Base-by-base conservation (phyloP, 257 asterid species). In the Cynanchum wilfordii region DNA sequence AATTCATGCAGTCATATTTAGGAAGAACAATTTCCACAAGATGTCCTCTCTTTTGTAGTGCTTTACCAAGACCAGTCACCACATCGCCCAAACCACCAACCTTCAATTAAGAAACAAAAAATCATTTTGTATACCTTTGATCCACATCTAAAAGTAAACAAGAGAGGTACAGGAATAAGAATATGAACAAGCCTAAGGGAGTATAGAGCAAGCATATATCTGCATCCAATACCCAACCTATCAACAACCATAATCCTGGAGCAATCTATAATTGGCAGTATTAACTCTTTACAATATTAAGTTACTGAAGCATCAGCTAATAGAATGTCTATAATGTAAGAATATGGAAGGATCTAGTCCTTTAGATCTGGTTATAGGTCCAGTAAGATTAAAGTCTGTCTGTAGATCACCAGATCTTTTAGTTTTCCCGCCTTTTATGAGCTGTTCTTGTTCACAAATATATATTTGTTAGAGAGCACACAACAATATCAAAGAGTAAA, bases 1-100 rank as follows among this genome's bases (percentile, higher is more conserved):
- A 85, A 76, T 79, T 82, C 96, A 94, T 87, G 88, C 98, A 91
- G 72, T 94, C 99, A 81, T 94, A 94, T 81, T 91, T 94, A 13
- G 99, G 99, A 76, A 94, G 83, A 77, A 94, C 66, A 84, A 94
- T 77, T 85, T 94, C 98, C 81, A 94, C 97, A 69, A 90, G 97
- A 78, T 94, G 99, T 54, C 97, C 99, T 80, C 87, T 87, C 88
- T 82, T 89, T 85, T 90, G 98, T 80, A 94, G 86, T 13, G 98
- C 98, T 83, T 90, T 94, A 80, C 99, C 83, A 73, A 94, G 93
- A 72, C 98, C 97, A 76, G 99, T 78, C 80, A 91, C 98, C 73
- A 94, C 99, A 80, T 94, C 99, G 69, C 98, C 99, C 76, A 94
- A 76, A 73, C 99, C 99, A 79, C 99, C 99, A 58, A 94, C 99